These are phyloP conservation scores for Carex pumila DNA, from an alignment of 176 grass and related monocot species.

Conservation along the genomic window DNA sequence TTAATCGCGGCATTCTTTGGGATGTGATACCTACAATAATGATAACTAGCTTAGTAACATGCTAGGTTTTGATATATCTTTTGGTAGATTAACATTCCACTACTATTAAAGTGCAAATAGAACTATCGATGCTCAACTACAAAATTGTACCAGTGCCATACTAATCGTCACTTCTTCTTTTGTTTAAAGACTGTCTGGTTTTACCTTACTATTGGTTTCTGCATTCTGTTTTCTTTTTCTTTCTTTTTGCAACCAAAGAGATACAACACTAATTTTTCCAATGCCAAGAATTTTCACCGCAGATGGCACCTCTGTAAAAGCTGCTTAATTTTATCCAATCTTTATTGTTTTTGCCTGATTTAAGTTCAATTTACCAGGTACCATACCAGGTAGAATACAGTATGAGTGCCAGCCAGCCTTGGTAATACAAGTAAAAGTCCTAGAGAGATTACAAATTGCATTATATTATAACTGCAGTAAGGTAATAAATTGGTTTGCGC, in stretches of 20 bases:
- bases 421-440: not conserved
- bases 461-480: not conserved
- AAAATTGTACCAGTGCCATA: no score
- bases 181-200: not conserved
- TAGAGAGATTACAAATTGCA: not conserved
- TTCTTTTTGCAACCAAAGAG: not conserved
- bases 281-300: not conserved
- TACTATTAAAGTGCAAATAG: not conserved
- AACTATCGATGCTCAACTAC: not conserved
- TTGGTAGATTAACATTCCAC: not conserved
- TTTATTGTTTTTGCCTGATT: not conserved
- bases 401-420: not conserved
- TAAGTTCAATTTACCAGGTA: not conserved
- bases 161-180: not conserved
- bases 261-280: not conserved
- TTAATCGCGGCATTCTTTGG: conserved; percentile 15
- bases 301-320: not conserved
- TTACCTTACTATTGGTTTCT: not conserved
- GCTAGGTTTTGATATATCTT: not conserved
- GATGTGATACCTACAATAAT: not conserved
- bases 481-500: not conserved
- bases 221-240: not conserved
- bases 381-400: not conserved
- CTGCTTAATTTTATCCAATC: not conserved
- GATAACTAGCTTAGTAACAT: not conserved